phyloP scores from a whole-genome alignment of 2,329 filamentous ascomycete species.

The Aspergillus tubingensis region DNA sequence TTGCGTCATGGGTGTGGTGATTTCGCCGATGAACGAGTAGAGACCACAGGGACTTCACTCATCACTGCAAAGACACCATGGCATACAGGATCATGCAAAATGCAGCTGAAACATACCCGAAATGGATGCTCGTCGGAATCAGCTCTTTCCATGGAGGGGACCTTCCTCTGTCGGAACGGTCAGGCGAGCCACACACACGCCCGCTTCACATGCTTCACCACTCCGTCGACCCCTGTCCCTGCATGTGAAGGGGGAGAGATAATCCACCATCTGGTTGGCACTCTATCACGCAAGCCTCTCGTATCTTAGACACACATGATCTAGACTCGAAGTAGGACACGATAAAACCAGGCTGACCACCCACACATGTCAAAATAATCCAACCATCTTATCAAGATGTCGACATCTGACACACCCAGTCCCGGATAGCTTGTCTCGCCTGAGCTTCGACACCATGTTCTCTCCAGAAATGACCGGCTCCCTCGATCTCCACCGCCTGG shows the following conservation, averaged over 20 bases:
- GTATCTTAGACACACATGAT: neutral
- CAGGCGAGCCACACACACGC: neutral
- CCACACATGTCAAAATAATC: neutral
- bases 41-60: neutral
- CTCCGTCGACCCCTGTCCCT: neutral
- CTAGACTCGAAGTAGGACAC: neutral
- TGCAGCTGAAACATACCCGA: too few species aligned
- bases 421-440: conserved; percentile 42
- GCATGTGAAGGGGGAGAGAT: conserved; percentile 3
- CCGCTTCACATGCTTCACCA: conserved; percentile 6
- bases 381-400: neutral
- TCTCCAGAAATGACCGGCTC: conserved; percentile 65
- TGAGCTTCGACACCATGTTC: conserved; percentile 53
- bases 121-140: neutral
- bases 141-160: neutral
- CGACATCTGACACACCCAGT: conserved; percentile 40
- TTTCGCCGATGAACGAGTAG: neutral
- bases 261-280: neutral
- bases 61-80: neutral
- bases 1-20: neutral
- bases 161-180: neutral
- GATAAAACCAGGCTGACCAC: neutral
- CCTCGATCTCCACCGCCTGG: conserved; percentile 50
- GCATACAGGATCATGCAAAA: neutral
- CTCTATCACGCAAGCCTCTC: neutral